A percentile compares a stretch with the other conserved stretches of the same genome.
These are phyloP conservation scores for Myxozyma melibiosi DNA, from an alignment of 805 yeast species.

Conservation along the genomic window DNA sequence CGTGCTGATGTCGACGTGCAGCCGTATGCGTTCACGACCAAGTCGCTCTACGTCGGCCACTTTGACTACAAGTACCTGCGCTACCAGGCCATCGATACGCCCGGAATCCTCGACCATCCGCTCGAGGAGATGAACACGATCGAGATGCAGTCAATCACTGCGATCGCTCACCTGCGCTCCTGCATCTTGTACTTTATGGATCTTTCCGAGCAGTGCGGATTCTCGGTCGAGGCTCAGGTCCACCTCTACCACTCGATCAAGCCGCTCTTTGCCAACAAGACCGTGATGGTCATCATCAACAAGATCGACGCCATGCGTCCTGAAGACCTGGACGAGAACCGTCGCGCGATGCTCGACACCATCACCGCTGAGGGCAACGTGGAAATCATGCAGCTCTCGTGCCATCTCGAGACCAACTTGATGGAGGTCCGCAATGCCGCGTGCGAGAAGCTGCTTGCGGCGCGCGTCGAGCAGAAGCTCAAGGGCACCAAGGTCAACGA, in stretches of 20 bases:
- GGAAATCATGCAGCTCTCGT: slow-evolving; percentile 89
- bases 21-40: slow-evolving; percentile 99
- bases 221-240: slow-evolving; percentile 95
- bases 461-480: slow-evolving; percentile 94
- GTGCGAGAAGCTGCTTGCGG: slow-evolving; percentile 92
- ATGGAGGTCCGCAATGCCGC: slow-evolving; percentile 97
- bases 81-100: slow-evolving; percentile 98
- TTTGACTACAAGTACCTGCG: slow-evolving; percentile 96
- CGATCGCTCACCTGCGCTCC: slow-evolving; percentile 96
- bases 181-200: slow-evolving; percentile 98
- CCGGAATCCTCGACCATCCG: slow-evolving; percentile 98
- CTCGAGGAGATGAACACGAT: slow-evolving; percentile 99
- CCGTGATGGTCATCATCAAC: slow-evolving; percentile 93
- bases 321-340: slow-evolving; percentile 78
- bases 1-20: slow-evolving; percentile 99
- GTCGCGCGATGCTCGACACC: slow-evolving; percentile 68
- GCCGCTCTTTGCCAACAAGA: slow-evolving; percentile 95
- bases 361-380: slow-evolving; percentile 64
- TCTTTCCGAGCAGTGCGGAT: slow-evolving; percentile 98
- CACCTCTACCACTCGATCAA: slow-evolving; percentile 95
- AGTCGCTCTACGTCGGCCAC: slow-evolving; percentile 96
- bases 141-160: slow-evolving; percentile 99
- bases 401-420: slow-evolving; percentile 90
- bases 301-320: slow-evolving; percentile 87
- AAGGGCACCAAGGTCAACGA: slow-evolving; percentile 85